These are phyloP conservation scores for Trichoderma aggressivum DNA, from an alignment of 2,329 filamentous ascomycete species.

Conservation along the genomic window DNA sequence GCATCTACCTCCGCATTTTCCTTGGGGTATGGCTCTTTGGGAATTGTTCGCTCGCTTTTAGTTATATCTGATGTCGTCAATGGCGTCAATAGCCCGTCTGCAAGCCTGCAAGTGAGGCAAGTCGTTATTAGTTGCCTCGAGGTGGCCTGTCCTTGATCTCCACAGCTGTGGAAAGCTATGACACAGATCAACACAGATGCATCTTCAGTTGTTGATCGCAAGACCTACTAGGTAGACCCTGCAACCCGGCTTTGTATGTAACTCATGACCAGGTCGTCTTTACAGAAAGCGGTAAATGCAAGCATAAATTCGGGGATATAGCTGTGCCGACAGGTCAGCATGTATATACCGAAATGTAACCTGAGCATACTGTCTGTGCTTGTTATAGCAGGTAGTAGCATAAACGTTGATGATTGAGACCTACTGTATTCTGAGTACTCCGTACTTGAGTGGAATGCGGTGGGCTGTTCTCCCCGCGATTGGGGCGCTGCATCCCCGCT, in stretches of 20 bases:
- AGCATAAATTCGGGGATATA: not conserved
- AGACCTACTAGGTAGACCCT: not conserved
- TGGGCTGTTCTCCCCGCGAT: not conserved
- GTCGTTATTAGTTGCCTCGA: not conserved
- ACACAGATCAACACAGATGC: constrained; percentile 1
- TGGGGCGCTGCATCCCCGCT: not conserved
- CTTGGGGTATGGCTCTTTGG: not conserved
- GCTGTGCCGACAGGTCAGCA: not conserved
- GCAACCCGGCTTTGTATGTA: not conserved
- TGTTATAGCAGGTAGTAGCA: not conserved
- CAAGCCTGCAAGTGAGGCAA: not conserved
- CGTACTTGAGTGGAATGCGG: not conserved
- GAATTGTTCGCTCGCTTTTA: not conserved
- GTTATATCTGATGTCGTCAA: constrained; percentile 2
- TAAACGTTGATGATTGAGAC: not conserved
- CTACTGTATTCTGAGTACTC: not conserved
- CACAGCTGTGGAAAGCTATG: constrained; percentile 9
- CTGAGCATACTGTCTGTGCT: not conserved
- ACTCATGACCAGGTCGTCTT: not conserved
- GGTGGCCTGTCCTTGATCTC: not conserved
- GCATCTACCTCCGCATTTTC: not conserved
- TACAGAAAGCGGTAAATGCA: not conserved
- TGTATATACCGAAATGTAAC: not conserved
- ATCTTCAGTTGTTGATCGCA: constrained; percentile 5
- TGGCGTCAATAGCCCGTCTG: not conserved